Base-by-base conservation (phyloP, 1,139 yeast species). In the Kluyveromyces sp. region DNA sequence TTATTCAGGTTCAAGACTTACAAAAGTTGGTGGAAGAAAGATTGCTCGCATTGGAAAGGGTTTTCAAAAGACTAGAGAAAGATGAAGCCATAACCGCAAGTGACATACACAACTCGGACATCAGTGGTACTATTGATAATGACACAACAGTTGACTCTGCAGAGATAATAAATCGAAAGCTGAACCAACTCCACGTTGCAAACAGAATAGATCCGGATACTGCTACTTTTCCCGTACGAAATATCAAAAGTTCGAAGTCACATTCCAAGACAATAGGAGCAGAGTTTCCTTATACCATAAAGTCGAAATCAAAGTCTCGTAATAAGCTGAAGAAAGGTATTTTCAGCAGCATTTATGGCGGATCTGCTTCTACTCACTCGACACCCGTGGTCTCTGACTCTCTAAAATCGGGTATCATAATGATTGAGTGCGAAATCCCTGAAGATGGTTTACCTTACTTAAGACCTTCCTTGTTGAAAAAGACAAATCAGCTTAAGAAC, bases 371-470 rank as follows among this genome's bases (percentile, higher is more conserved):
- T 7, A 25, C 44, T n/a, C 33, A 42, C 16, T 7, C 35, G 17
- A 28, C 42, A 16, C 6, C 46, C 4, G 22, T 47, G 16, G 18
- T 46, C 15, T 15, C 46, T 13, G 17, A 33, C n/a, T 13, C 40
- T 9, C 17, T 33, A 9, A 43, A 41, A 25, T 48, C 53, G 4
- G 62, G 63, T 9, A 41, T 58, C 20, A 53, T 58, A 8, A 47
- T 56, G 9, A 16, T 56, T 13, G 44, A 51, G 6, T 43, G 53
- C 9, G 40, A 47, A 15, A 48, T 55, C 9, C 61, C 61, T 2
- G 41, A 48, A 18, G 51, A 48, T 38, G 65, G 67, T 41, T 44
- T 67, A 15, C 68, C 69, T 3, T 67, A 71, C 44, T 49, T 59
- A 29, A 56, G 63, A 8, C 69, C 70, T 20, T 49, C 62, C 3